A percentile compares a stretch with the other conserved stretches of the same genome.
phyloP scores from a whole-genome alignment of 2,329 filamentous ascomycete genomes.

The Aspergillus felis region DNA sequence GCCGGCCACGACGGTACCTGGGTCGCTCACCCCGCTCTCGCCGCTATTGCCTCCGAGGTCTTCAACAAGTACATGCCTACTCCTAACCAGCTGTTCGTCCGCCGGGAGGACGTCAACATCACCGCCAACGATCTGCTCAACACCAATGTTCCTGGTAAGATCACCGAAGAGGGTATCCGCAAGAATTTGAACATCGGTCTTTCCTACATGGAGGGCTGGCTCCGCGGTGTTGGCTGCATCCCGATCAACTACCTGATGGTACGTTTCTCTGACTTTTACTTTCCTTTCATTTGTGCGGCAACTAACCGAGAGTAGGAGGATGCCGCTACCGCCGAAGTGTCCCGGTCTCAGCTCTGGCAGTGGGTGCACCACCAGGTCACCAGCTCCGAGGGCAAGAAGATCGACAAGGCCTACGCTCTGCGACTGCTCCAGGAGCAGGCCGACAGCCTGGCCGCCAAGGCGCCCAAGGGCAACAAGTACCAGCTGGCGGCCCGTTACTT shows the following conservation, averaged over 20 bases:
- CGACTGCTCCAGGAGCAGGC: conserved; percentile 83
- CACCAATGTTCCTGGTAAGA: conserved; percentile 90
- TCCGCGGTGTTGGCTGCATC: conserved; percentile 89
- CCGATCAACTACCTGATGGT: conserved; percentile 96
- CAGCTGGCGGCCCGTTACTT: conserved; percentile 90
- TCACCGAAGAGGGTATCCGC: conserved; percentile 91
- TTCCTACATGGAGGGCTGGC: conserved; percentile 98
- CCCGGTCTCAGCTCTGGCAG: conserved; percentile 92
- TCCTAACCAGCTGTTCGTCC: conserved; percentile 89
- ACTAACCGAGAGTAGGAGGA: conserved; percentile 58
- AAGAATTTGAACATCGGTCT: conserved; percentile 98
- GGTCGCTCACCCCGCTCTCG: conserved; percentile 94
- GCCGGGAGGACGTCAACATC: conserved; percentile 84
- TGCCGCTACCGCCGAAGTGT: conserved; percentile 94
- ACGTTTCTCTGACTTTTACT: conserved; percentile 18
- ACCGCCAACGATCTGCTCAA: conserved; percentile 88
- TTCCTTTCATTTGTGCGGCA: not conserved
- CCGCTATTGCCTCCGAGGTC: conserved; percentile 79
- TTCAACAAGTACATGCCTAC: conserved; percentile 99
- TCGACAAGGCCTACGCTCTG: conserved; percentile 89
- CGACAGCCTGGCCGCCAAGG: conserved; percentile 68
- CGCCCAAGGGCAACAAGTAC: conserved; percentile 85
- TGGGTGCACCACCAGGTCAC: conserved; percentile 74
- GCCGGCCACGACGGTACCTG: conserved; percentile 96
- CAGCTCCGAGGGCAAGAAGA: conserved; percentile 82